Conservation (phyloP, 2,329 filamentous ascomycete species). For the Hymenoscyphus repandus region DNA sequence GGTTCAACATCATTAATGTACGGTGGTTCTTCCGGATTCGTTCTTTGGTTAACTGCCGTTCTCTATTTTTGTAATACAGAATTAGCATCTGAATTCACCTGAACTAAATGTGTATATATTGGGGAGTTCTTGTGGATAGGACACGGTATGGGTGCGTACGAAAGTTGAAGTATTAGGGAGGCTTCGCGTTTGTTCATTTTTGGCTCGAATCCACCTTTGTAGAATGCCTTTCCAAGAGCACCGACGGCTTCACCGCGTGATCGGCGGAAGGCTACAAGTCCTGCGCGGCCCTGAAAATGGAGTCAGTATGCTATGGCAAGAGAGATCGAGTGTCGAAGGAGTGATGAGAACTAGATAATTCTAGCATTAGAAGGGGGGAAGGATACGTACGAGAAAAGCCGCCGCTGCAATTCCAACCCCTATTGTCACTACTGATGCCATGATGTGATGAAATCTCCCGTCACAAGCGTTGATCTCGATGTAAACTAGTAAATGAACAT, state of each 20-base stretch:
- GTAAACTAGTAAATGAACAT: no score
- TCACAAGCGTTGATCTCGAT: no score
- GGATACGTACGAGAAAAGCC: constrained; percentile 54
- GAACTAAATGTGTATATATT: neutral
- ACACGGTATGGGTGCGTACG: constrained; percentile 50
- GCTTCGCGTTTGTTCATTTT: constrained; percentile 94
- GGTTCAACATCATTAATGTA: constrained; percentile 93
- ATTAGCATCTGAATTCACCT: no score
- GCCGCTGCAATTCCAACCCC: constrained; percentile 57
- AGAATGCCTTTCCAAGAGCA: constrained; percentile 83
- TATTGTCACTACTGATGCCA: constrained; percentile 55
- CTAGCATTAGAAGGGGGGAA: constrained; percentile 2
- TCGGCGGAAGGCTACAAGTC: constrained; percentile 80
- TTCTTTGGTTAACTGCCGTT: constrained; percentile 82
- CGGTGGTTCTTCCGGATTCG: constrained; percentile 94
- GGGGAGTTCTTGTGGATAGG: neutral
- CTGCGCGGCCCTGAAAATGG: constrained; percentile 71
- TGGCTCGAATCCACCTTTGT: constrained; percentile 97
- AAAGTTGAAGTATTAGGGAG: constrained; percentile 81
- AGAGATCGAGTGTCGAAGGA: neutral
- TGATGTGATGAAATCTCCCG: constrained; percentile 28
- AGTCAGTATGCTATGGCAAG: constrained; percentile 11
- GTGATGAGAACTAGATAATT: neutral
- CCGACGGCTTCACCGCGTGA: constrained; percentile 69
- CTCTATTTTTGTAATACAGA: constrained; percentile 45